Percentiles rank a stretch among this genome's conserved stretches.
Conservation (phyloP, 2,329 filamentous ascomycete genomes). For the Nemania abortiva region DNA sequence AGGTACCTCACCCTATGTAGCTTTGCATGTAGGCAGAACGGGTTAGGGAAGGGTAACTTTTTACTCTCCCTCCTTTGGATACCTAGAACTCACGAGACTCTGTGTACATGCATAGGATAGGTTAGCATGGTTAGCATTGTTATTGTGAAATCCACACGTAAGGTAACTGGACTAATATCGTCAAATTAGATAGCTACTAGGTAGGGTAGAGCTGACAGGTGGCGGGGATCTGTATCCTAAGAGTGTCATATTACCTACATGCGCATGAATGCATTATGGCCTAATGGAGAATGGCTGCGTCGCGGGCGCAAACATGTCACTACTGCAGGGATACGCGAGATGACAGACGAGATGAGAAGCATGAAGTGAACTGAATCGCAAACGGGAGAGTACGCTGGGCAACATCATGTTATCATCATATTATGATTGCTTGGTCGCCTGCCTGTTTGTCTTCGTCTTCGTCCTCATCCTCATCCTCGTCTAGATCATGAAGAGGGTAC, state of each 20-base stretch:
- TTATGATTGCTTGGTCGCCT: constrained; percentile 45
- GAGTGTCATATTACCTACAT: too few relatives aligned
- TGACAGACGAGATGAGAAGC: neutral
- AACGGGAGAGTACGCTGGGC: neutral
- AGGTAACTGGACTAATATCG: too few relatives aligned
- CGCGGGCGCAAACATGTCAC: constrained; percentile 3
- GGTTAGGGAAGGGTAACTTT: too few relatives aligned
- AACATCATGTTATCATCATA: constrained; percentile 50
- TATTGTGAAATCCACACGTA: too few relatives aligned
- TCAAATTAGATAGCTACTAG: too few relatives aligned
- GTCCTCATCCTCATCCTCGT: constrained; percentile 68
- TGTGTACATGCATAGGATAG: too few relatives aligned
- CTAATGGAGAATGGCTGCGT: neutral
- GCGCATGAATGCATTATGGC: neutral
- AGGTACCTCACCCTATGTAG: too few relatives aligned
- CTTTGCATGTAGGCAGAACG: too few relatives aligned
- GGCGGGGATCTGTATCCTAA: too few relatives aligned
- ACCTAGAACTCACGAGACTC: too few relatives aligned
- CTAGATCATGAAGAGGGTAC: constrained; percentile 85
- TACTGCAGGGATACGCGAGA: neutral
- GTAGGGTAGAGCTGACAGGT: too few relatives aligned
- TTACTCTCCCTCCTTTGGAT: neutral
- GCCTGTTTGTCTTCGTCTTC: constrained; percentile 41
- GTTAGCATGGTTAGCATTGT: too few relatives aligned
- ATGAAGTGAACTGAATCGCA: constrained; percentile 1